These are phyloP conservation scores for Rheum nobile DNA, from an alignment of 148 eudicot genomes.

Conservation along the genomic window DNA sequence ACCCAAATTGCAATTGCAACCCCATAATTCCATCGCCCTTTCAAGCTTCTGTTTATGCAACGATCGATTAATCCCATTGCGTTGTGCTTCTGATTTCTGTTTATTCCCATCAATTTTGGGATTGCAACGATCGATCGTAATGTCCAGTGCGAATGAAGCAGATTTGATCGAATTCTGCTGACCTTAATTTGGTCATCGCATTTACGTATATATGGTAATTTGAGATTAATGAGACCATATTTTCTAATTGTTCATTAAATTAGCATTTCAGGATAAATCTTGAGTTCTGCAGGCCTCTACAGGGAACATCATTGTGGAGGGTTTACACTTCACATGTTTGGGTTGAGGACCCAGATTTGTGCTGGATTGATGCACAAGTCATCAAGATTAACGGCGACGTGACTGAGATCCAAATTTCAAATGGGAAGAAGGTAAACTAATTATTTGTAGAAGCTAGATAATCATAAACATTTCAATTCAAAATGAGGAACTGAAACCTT, in stretches of 20 bases:
- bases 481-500: too few species aligned
- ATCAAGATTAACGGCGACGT: slow-evolving; percentile 33
- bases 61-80: neutral
- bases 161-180: neutral
- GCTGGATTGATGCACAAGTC: slow-evolving; percentile 57
- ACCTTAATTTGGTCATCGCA: neutral
- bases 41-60: neutral
- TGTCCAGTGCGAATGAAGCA: neutral
- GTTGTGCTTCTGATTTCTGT: neutral
- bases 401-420: slow-evolving; percentile 28
- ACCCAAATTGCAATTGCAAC: neutral
- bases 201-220: neutral
- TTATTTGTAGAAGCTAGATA: neutral
- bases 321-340: slow-evolving; percentile 54
- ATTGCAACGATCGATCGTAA: neutral
- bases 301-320: slow-evolving; percentile 41
- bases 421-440: slow-evolving; percentile 34
- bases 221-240: neutral
- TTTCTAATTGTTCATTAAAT: neutral
- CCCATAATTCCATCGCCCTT: neutral
- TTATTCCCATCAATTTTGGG: neutral
- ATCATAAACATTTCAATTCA: neutral
- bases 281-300: slow-evolving; percentile 13
- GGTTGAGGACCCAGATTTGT: slow-evolving; percentile 41
- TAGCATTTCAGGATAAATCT: neutral